Conservation (phyloP, 306 rosid genomes). For the Pterocarpus santalinus region DNA sequence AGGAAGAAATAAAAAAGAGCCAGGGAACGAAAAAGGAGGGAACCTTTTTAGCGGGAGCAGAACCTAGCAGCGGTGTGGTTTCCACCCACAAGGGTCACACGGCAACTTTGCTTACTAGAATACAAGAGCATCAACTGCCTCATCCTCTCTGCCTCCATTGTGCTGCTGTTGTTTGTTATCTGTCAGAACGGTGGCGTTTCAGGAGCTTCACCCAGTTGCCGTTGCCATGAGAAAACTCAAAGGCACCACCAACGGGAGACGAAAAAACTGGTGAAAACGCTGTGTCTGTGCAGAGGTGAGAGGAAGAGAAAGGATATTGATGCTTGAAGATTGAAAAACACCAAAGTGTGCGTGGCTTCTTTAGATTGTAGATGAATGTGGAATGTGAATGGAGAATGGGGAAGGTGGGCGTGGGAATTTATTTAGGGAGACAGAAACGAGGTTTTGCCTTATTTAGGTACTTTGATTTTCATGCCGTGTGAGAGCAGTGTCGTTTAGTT, state of each 20-base stretch:
- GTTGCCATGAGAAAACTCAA: slow-evolving; percentile 45
- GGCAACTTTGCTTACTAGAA: slow-evolving; percentile 55
- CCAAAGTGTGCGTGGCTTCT: background rate
- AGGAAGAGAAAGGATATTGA: background rate
- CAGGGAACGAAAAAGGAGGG: background rate
- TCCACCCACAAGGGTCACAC: slow-evolving; percentile 80
- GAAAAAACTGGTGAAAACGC: background rate
- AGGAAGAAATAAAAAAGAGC: background rate
- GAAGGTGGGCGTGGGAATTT: background rate
- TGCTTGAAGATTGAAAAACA: background rate
- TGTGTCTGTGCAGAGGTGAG: background rate
- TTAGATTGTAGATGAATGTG: background rate
- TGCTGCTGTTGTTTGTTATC: background rate
- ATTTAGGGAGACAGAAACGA: slow-evolving; percentile 11
- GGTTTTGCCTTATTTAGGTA: slow-evolving; percentile 27
- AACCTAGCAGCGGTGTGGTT: slow-evolving; percentile 84
- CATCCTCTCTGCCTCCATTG: slow-evolving; percentile 68
- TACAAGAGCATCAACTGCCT: slow-evolving; percentile 59
- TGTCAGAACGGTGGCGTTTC: slow-evolving; percentile 8
- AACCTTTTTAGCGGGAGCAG: slow-evolving; percentile 64
- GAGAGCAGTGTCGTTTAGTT: slow-evolving; percentile 19
- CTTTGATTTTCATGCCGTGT: slow-evolving; percentile 24
- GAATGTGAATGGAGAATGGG: background rate
- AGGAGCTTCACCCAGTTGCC: slow-evolving; percentile 31
- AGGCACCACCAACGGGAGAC: slow-evolving; percentile 30